A percentile compares a stretch with the other conserved stretches of the same genome.
These are phyloP conservation scores for Tulasnella sp. DNA, from an alignment of 768 basidiomycete species.

Conservation along the genomic window DNA sequence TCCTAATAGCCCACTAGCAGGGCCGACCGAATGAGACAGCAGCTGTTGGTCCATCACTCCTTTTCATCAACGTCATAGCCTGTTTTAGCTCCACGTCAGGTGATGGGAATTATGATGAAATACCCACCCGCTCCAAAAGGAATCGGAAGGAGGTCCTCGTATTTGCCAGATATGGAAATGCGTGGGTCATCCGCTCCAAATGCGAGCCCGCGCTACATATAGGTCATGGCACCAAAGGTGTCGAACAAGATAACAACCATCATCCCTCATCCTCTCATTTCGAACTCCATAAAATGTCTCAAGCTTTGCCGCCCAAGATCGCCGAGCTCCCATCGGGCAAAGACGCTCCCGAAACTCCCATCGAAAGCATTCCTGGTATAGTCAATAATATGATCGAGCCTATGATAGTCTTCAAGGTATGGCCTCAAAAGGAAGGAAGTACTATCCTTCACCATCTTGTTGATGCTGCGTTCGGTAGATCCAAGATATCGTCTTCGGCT, in stretches of 20 bases:
- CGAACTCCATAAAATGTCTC: background rate
- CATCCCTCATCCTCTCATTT: background rate
- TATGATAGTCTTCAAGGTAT: background rate
- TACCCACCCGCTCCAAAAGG: background rate
- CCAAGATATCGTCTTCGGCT: background rate
- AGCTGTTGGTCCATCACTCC: too few relatives aligned
- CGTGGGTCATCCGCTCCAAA: background rate
- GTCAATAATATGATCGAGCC: background rate
- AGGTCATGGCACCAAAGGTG: too few relatives aligned
- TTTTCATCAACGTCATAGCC: background rate
- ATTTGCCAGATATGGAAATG: background rate
- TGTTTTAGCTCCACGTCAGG: background rate
- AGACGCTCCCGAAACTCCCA: background rate
- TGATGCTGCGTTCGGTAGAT: background rate
- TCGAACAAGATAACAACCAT: too few relatives aligned
- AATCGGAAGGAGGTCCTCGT: background rate
- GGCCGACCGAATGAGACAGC: too few relatives aligned
- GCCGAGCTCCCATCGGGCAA: background rate
- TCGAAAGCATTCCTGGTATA: background rate
- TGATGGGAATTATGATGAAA: background rate
- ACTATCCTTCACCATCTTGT: too few relatives aligned
- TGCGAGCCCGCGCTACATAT: too few relatives aligned
- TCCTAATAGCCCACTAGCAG: too few relatives aligned
- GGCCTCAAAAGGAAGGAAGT: background rate
- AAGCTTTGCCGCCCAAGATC: background rate